Conservation (phyloP, 805 yeast genomes). For the Kluyveromyces dobzhanskii region DNA sequence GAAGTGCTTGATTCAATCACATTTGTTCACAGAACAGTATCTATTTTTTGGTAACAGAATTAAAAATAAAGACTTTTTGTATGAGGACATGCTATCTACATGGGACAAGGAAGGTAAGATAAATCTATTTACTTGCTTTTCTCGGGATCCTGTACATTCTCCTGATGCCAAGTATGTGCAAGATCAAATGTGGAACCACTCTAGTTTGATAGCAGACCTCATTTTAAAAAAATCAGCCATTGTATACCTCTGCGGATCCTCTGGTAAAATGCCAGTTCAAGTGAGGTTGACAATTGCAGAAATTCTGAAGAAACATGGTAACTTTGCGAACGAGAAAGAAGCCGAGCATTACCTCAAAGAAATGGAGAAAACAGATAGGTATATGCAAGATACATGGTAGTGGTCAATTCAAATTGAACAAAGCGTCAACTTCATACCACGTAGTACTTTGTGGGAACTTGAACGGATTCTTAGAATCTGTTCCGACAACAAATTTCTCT, state of each 20-base stretch:
- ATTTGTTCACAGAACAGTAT: constrained; percentile 26
- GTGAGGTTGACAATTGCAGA: constrained; percentile 73
- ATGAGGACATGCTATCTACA: constrained; percentile 43
- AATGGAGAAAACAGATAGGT: constrained; percentile 59
- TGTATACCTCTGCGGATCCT: constrained; percentile 82
- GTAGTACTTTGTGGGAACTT: constrained; percentile 49
- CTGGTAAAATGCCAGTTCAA: constrained; percentile 89
- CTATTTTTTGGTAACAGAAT: constrained; percentile 73
- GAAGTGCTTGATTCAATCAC: constrained; percentile 52
- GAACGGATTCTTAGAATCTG: constrained; percentile 49
- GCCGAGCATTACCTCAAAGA: constrained; percentile 44
- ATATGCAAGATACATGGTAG: constrained; percentile 87
- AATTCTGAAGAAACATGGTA: constrained; percentile 42
- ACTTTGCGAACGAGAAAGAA: constrained; percentile 31
- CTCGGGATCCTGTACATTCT: constrained; percentile 36
- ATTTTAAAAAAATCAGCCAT: constrained; percentile 48
- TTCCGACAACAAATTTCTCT: constrained; percentile 44
- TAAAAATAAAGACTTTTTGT: constrained; percentile 59
- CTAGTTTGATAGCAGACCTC: constrained; percentile 41
- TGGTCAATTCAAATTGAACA: constrained; percentile 2
- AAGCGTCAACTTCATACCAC: constrained; percentile 59
- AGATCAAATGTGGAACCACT: constrained; percentile 50
- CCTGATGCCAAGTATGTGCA: constrained; percentile 65
- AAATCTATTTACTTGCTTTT: constrained; percentile 37
- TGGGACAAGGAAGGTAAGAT: constrained; percentile 32